These are phyloP conservation scores for Sclerotinia nivalis DNA, from an alignment of 2,329 filamentous ascomycete genomes.

Conservation along the genomic window DNA sequence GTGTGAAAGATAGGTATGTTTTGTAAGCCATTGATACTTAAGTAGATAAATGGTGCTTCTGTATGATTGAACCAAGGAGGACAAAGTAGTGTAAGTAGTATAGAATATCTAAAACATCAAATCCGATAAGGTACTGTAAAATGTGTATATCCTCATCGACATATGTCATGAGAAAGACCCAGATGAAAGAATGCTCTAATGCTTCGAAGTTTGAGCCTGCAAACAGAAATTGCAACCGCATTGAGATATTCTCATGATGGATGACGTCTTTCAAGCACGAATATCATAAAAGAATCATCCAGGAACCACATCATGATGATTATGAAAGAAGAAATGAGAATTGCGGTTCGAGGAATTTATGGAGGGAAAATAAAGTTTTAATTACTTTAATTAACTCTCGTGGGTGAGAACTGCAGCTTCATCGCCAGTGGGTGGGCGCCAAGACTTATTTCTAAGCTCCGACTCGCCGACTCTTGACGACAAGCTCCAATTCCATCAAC, in stretches of 20 bases:
- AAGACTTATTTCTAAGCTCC: constrained; percentile 9
- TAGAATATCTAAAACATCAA: not conserved
- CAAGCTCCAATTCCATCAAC: constrained; percentile 5
- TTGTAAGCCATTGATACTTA: not conserved
- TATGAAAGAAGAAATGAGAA: too few relatives aligned
- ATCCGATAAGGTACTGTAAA: not conserved
- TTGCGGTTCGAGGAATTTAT: not conserved
- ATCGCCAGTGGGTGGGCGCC: not conserved
- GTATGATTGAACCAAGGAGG: not conserved
- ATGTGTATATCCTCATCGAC: not conserved
- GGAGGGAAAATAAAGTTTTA: not conserved
- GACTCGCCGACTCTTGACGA: constrained; percentile 15
- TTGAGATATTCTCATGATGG: not conserved
- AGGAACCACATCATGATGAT: not conserved
- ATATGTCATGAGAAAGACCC: not conserved
- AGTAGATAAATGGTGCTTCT: not conserved
- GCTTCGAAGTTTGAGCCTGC: not conserved
- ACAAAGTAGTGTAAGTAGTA: not conserved
- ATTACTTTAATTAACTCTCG: not conserved
- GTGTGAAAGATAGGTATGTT: not conserved
- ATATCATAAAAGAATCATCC: not conserved
- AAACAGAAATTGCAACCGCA: not conserved
- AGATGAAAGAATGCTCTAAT: not conserved
- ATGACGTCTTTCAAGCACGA: not conserved
- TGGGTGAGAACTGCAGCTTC: not conserved